Percentiles rank a stretch among this genome's conserved stretches.
Conservation (phyloP, 306 rosid genomes). For the Inga laurina region DNA sequence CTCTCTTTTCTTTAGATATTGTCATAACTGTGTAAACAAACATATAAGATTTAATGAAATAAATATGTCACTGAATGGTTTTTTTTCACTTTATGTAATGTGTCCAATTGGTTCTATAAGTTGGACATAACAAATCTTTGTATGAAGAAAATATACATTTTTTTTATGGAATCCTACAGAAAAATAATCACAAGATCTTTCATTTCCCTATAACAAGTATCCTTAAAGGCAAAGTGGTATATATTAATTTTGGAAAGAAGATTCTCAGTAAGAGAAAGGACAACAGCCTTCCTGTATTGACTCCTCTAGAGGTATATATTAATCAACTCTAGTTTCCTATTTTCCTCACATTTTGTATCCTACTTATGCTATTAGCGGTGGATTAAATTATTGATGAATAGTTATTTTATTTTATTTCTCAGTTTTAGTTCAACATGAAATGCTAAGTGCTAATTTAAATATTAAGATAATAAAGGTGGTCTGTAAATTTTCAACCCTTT, state of each 20-base stretch:
- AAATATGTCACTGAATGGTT: no score
- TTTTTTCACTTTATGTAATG: no score
- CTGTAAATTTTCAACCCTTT: neutral
- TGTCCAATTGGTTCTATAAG: no score
- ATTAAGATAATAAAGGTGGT: neutral
- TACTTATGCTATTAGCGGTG: neutral
- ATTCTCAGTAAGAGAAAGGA: conserved; percentile 64
- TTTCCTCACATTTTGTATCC: conserved; percentile 2
- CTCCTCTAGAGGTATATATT: conserved; percentile 79
- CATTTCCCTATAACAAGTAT: no score
- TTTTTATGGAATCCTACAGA: no score
- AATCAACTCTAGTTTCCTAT: conserved; percentile 20
- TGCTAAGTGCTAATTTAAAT: neutral
- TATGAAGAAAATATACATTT: no score
- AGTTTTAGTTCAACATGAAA: neutral
- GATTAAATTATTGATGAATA: neutral
- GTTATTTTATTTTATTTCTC: conserved; percentile 10
- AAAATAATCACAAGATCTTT: no score
- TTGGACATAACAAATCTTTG: no score
- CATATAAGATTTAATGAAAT: no score
- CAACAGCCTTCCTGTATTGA: conserved; percentile 71
- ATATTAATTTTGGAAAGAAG: conserved; percentile 55
- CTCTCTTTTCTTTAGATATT: no score
- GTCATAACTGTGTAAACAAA: no score
- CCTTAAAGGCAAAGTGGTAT: no score